A percentile compares a stretch with the other conserved stretches of the same genome.
These are phyloP conservation scores for Diaporthe longicolla DNA, from an alignment of 2,329 filamentous ascomycete genomes.

Conservation along the genomic window DNA sequence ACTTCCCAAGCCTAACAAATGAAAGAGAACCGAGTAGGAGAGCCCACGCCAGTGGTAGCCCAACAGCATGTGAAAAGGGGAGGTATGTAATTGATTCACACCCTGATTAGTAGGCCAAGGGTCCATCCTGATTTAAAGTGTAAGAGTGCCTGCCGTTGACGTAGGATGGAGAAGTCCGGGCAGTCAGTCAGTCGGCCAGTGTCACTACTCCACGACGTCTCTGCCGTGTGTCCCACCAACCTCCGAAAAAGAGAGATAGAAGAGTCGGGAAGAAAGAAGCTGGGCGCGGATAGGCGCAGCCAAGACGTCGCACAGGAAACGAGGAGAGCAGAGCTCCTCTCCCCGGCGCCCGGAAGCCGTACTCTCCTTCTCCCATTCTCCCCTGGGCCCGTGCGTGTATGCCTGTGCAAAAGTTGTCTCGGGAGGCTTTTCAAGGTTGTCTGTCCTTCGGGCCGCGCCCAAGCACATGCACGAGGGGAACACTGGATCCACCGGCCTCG, in stretches of 20 bases:
- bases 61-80: slow-evolving; percentile 17
- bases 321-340: not conserved
- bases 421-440: slow-evolving; percentile 33
- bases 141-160: not conserved
- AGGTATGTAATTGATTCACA: not conserved
- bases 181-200: not conserved
- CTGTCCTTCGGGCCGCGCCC: slow-evolving; percentile 4
- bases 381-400: slow-evolving; percentile 13
- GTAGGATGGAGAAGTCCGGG: not conserved
- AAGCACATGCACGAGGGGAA: slow-evolving; percentile 12
- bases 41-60: not conserved
- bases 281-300: not conserved
- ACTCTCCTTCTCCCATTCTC: not conserved
- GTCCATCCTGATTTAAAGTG: not conserved
- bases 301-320: not conserved
- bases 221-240: not conserved
- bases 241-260: not conserved
- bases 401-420: slow-evolving; percentile 25
- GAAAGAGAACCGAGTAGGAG: not conserved
- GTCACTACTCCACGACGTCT: not conserved
- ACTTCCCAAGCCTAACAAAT: not conserved
- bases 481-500: slow-evolving; percentile 9
- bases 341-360: not conserved
- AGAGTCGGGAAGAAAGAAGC: not conserved
- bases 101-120: not conserved